Evolutionary conservation across 306 rosid species (phyloP).

Genomic region (Acacia confusa): DNA sequence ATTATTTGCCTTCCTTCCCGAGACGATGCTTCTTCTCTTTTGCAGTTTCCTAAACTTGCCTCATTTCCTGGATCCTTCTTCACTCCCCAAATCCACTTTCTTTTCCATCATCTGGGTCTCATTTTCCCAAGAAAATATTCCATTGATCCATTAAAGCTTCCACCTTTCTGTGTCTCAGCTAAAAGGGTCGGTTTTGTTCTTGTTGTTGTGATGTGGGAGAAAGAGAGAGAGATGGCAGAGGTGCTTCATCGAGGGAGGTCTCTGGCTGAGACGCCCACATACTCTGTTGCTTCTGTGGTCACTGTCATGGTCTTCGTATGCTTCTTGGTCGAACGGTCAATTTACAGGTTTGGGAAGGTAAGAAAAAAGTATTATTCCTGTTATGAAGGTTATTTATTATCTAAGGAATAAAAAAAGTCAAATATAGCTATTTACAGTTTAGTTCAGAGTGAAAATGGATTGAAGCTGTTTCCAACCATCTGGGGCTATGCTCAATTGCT

Average conservation of each 20-base stretch:
- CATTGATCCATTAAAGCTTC: conserved; percentile 27
- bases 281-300: conserved; percentile 87
- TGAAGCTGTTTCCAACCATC: background rate
- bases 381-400: background rate
- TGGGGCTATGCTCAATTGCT: background rate
- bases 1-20: background rate
- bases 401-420: background rate
- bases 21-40: conserved; percentile 30
- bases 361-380: background rate
- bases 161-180: conserved; percentile 25
- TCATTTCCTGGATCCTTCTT: conserved; percentile 56
- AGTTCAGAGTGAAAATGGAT: background rate
- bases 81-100: conserved; percentile 11
- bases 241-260: conserved; percentile 58
- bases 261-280: conserved; percentile 93
- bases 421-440: conserved; percentile 3
- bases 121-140: conserved; percentile 22
- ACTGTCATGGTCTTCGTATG: conserved; percentile 88
- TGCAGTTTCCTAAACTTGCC: conserved; percentile 35
- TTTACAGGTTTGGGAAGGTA: conserved; percentile 83
- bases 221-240: conserved; percentile 33
- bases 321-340: conserved; percentile 78
- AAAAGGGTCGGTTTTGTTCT: conserved; percentile 1
- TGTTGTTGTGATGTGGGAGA: conserved; percentile 10
- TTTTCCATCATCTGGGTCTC: conserved; percentile 14